Conservation (phyloP, 2,329 filamentous ascomycete genomes). For the Fusarium avenaceum region DNA sequence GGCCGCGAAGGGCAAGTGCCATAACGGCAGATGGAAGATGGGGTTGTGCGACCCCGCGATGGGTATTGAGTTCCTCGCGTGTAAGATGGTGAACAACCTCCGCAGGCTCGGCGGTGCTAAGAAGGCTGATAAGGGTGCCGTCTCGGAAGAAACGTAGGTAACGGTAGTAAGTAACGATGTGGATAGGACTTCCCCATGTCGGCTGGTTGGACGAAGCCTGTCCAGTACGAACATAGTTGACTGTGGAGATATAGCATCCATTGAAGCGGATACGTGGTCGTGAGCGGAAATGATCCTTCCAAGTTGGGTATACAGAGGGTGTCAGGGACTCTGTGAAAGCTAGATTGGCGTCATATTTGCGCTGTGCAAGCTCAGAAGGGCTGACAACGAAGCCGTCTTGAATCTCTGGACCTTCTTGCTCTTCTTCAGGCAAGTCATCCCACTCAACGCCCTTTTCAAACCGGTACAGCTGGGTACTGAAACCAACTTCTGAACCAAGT, state of each 20-base stretch:
- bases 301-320: conserved; percentile 63
- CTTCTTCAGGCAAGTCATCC: conserved; percentile 61
- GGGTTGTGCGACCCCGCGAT: conserved; percentile 53
- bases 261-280: conserved; percentile 93
- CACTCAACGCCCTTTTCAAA: conserved; percentile 75
- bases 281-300: conserved; percentile 80
- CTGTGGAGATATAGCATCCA: conserved; percentile 95
- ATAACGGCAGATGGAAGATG: conserved; percentile 67
- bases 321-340: conserved; percentile 59
- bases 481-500: conserved; percentile 79
- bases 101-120: conserved; percentile 84
- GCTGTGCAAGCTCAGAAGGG: conserved; percentile 55
- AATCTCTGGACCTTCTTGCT: conserved; percentile 50
- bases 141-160: conserved; percentile 96
- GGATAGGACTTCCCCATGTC: conserved; percentile 85
- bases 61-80: conserved; percentile 72
- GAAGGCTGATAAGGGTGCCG: conserved; percentile 83
- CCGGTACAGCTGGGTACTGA: conserved; percentile 84
- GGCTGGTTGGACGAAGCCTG: conserved; percentile 77
- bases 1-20: conserved; percentile 73
- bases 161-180: conserved; percentile 97
- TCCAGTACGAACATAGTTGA: conserved; percentile 92
- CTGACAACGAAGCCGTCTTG: conserved; percentile 53
- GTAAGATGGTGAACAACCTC: conserved; percentile 89
- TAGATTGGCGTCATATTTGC: conserved; percentile 52